Conservation (phyloP, 2,329 filamentous ascomycete species). For the Fonsecaea nubica region DNA sequence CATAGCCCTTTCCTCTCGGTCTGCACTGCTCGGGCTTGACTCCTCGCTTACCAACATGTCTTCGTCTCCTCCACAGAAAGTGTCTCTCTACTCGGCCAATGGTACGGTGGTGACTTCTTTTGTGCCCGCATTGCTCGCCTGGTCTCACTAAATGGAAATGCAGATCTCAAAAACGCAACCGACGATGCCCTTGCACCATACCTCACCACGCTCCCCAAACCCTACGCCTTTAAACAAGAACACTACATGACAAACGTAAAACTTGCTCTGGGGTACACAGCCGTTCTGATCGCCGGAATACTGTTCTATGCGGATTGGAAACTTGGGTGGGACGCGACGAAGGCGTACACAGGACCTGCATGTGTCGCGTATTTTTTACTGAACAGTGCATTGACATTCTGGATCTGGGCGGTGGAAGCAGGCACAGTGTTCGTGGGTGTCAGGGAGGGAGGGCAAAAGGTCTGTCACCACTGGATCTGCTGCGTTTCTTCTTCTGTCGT, state of each 20-base stretch:
- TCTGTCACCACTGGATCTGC: conserved; percentile 41
- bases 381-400: conserved; percentile 78
- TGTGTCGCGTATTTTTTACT: conserved; percentile 80
- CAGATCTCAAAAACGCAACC: conserved; percentile 94
- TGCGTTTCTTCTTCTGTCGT: neutral
- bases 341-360: conserved; percentile 78
- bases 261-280: conserved; percentile 79
- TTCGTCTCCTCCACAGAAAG: conserved; percentile 42
- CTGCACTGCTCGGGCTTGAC: neutral
- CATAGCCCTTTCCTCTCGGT: neutral
- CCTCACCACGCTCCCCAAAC: conserved; percentile 77
- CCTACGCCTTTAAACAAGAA: conserved; percentile 73
- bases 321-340: conserved; percentile 85
- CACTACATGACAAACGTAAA: conserved; percentile 82
- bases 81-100: conserved; percentile 54
- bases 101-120: conserved; percentile 44
- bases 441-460: conserved; percentile 70
- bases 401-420: conserved; percentile 84
- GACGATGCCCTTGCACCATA: conserved; percentile 96
- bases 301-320: conserved; percentile 94
- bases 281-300: conserved; percentile 78
- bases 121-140: neutral
- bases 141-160: conserved; percentile 12
- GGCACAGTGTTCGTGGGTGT: conserved; percentile 81
- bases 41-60: neutral